A percentile compares a stretch with the other conserved stretches of the same genome.
Conservation (phyloP, 2,329 filamentous ascomycete genomes). For the Ceratocystis diversiconidia region DNA sequence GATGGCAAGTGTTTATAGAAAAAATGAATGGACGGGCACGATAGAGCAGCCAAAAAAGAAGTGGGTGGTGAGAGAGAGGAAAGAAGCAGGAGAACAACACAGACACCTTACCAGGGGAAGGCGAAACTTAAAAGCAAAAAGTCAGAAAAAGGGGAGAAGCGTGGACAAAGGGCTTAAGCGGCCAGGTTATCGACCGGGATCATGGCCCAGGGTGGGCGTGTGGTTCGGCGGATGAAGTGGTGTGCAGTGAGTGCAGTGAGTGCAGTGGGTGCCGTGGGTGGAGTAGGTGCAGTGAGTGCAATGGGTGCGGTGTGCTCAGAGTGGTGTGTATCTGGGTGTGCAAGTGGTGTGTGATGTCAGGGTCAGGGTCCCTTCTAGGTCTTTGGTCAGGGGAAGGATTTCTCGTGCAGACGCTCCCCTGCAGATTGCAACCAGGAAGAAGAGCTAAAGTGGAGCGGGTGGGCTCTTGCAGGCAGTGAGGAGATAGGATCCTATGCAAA, state of each 20-base stretch:
- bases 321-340: too few relatives aligned
- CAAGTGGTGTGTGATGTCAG: neutral
- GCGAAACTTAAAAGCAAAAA: constrained; percentile 16
- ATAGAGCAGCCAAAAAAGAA: constrained; percentile 3
- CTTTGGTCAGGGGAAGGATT: neutral
- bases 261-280: neutral
- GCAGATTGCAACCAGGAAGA: neutral
- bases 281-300: too few relatives aligned
- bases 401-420: neutral
- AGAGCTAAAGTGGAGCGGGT: neutral
- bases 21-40: constrained; percentile 16
- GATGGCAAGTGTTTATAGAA: constrained; percentile 7
- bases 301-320: too few relatives aligned
- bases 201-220: neutral
- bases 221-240: neutral
- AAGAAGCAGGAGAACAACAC: constrained; percentile 11
- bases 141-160: constrained; percentile 2
- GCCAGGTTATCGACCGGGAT: neutral
- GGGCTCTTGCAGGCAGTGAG: neutral
- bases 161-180: neutral
- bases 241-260: neutral
- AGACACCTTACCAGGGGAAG: constrained; percentile 13
- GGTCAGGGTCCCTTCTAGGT: neutral
- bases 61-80: constrained; percentile 1
- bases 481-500: neutral